These are phyloP conservation scores for Perkinsus olseni DNA, from an alignment of 169 alveolate genomes.

Conservation along the genomic window DNA sequence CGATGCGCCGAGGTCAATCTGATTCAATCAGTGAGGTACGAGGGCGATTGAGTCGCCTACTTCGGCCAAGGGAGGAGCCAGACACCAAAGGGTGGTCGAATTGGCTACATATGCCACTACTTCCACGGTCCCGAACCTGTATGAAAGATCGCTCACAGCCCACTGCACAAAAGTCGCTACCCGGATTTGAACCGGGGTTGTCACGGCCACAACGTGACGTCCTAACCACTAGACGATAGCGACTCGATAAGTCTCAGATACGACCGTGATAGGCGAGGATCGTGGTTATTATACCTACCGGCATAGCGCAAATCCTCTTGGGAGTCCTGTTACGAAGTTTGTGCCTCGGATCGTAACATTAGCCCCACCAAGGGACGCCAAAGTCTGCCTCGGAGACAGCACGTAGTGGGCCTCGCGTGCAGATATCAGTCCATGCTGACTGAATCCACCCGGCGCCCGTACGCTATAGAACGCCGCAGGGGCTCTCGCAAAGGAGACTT, in stretches of 20 bases:
- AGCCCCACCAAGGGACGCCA: neutral
- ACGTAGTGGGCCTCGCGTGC: neutral
- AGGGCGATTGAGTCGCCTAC: neutral
- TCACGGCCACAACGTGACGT: constrained; percentile 5
- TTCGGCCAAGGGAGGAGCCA: neutral
- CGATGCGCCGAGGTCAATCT: neutral
- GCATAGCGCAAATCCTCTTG: neutral
- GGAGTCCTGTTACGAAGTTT: neutral
- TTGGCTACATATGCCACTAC: neutral
- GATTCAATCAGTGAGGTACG: neutral
- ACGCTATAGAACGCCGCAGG: neutral
- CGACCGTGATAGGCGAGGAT: no score
- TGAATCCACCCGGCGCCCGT: neutral
- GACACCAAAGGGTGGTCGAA: neutral
- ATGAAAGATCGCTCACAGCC: neutral
- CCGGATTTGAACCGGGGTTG: constrained; percentile 5
- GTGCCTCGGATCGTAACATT: neutral
- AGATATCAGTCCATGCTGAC: neutral
- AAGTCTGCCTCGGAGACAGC: neutral
- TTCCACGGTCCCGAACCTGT: neutral
- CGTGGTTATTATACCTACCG: neutral
- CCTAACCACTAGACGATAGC: constrained; percentile 3
- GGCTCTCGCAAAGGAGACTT: neutral
- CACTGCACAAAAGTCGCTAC: neutral
- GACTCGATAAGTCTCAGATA: neutral